Evolutionary conservation across 139 green algal species (phyloP).

Genomic region (Haematococcus lacustris): DNA sequence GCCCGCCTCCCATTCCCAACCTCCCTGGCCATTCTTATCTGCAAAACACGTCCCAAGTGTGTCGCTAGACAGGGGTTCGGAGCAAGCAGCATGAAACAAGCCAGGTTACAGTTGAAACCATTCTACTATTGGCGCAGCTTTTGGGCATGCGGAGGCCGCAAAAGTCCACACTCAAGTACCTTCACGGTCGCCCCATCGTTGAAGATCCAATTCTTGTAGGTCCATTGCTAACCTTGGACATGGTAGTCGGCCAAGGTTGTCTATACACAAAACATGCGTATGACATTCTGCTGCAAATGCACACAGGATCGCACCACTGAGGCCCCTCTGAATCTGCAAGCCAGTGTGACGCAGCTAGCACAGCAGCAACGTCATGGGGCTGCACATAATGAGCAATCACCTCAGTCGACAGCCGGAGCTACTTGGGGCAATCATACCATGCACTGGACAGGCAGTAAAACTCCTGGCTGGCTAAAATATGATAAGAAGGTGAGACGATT

Average conservation of each 20-base stretch:
- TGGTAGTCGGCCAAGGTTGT: neutral
- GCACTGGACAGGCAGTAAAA: conserved; percentile 13
- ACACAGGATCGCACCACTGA: neutral
- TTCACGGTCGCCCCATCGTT: conserved; percentile 6
- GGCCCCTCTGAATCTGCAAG: neutral
- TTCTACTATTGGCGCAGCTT: neutral
- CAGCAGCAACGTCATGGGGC: neutral
- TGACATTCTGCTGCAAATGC: conserved; percentile 1
- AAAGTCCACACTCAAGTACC: conserved; percentile 12
- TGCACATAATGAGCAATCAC: conserved; percentile 1
- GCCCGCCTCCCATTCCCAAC: neutral
- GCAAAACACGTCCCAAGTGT: neutral
- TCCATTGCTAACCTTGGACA: neutral
- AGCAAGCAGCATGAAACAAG: neutral
- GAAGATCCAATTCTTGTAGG: conserved; percentile 6
- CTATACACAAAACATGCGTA: conserved; percentile 1
- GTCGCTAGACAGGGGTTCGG: conserved; percentile 1
- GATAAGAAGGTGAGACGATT: conserved; percentile 10
- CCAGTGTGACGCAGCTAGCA: neutral
- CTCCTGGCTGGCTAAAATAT: conserved; percentile 20
- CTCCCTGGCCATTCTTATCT: neutral
- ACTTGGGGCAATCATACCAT: neutral
- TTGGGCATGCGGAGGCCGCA: neutral
- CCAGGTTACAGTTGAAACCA: neutral
- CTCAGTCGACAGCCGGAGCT: neutral